Evolutionary conservation across 352 stramenopile species (phyloP), one percentile per base, ranked within the genome.

Genomic region (Globisporangium echinulatum): DNA sequence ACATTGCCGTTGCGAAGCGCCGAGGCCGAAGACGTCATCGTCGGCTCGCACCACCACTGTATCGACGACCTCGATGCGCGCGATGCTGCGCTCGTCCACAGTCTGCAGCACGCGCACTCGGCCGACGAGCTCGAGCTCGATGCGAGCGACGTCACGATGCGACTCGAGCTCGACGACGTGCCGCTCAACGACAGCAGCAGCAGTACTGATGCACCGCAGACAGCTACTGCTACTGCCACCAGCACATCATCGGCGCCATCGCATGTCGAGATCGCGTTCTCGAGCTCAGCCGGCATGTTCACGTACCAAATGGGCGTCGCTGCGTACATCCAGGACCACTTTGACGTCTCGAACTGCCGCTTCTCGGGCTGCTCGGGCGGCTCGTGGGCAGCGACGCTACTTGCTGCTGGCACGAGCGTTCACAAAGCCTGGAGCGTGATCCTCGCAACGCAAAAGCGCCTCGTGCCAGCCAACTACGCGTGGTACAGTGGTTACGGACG

Each of bases 221-320:
- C 43, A 47, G n/a, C 43, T 25, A 25, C 25, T 25, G 11, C 43
- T 14, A 13, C 43, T 46, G 25, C 40, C 40, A 13, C 40, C 40
- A 46, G 40, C 8, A 25, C 25, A 25, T 25, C 25, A 25, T 25
- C 39, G 6, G 39, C 11, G 39, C 11, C 39, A 44, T 52, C 59
- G 39, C 74, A 74, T 1, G 69, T 89, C 47, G 79, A 89, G 64
- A 76, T 87, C 54, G 75, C 75, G 7, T 89, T 89, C 64, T 86
- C 79, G 39, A 74, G 77, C 9, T 88, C 77, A n/a, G 79, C 66
- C 2, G 79, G 77, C 38, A 70, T 78, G 63, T 89, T 89, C 55
- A 75, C 86, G 8, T 89, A 87, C 59, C 79, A 89, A 65, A 89
- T 89, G 79, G 79, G 79, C 37, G 63, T 87, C 52, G 79, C 79